Base-by-base conservation (phyloP, 805 yeast genomes). In the Barnettozyma botsteinii region DNA sequence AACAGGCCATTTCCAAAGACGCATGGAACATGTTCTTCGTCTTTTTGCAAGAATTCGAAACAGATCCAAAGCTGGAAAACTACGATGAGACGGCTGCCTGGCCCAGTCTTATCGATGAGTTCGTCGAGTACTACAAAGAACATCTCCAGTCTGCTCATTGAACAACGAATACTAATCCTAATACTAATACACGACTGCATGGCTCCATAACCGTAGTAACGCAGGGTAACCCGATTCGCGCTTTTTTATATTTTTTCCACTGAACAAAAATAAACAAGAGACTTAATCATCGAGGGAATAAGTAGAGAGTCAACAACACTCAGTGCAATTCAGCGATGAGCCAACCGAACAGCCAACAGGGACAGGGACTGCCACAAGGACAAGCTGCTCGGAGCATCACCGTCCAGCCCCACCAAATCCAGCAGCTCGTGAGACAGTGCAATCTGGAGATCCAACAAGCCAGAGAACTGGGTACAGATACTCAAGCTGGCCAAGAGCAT, bases 51-150 rank as follows among this genome's bases (percentile, higher is more conserved):
- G 73, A 74, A 44, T 69, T 69, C 43, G 60, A 75, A 1, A 46
- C 57, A 14, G 84, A 85, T 43, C 76, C 83, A 0, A 46, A 54
- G 1, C 64, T 91, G 5, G 61, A 62, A 13, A 62, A 60, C 3
- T 89, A 88, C 59, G 89, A 83, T 51, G 93, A 82, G 48, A 73
- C 75, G 50, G 88, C 83, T 19, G 85, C 96, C 1, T 91, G 98
- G 98, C 98, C 98, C 5, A 76, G 85, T 39, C 65, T 86, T 14
- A 77, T 91, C 48, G 98, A 91, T 58, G 86, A 79, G 43, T 91
- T 76, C 55, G 83, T 86, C 18, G 94, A 83, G 47, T 69, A 69
- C 52, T 64, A 63, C 34, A 50, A 53, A 26, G 61, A 48, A 22
- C 22, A 27, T 12, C 22, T 14, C 5, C 7, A 12, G 4, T n/a